Evolutionary conservation across 106 monocot genomes (phyloP).

Genomic region (Vanilla planifolia): DNA sequence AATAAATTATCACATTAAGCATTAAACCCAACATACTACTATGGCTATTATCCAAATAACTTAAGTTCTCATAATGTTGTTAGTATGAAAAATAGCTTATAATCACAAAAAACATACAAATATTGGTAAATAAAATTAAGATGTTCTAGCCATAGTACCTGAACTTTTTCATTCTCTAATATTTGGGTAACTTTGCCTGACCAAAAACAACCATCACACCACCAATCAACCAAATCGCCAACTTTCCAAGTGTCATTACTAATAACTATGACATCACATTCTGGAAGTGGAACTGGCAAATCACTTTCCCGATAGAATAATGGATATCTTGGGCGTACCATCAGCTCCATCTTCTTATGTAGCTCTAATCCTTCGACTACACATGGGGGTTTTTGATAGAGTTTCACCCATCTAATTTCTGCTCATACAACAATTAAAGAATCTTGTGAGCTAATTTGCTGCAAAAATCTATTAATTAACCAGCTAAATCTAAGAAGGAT

Average conservation of each 20-base stretch:
- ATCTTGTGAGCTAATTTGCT: background rate
- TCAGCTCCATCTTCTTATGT: constrained; percentile 23
- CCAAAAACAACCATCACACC: constrained; percentile 50
- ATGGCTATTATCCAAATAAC: too few relatives aligned
- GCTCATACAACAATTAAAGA: background rate
- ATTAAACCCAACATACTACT: too few relatives aligned
- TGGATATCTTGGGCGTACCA: constrained; percentile 62
- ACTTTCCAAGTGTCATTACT: constrained; percentile 40
- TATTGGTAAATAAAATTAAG: background rate
- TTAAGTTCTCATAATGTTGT: too few relatives aligned
- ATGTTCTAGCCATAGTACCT: constrained; percentile 25
- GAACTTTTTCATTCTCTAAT: constrained; percentile 26
- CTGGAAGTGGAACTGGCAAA: constrained; percentile 14
- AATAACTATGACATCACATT: constrained; percentile 31
- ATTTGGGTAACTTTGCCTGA: constrained; percentile 42
- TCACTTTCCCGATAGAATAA: constrained; percentile 26
- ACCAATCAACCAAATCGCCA: constrained; percentile 71
- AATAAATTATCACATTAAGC: too few relatives aligned
- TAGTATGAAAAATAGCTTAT: too few relatives aligned
- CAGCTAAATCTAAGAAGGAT: background rate
- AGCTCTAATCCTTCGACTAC: constrained; percentile 1
- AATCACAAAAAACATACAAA: background rate
- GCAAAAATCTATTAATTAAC: background rate
- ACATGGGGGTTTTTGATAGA: constrained; percentile 24
- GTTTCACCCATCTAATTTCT: constrained; percentile 40